phyloP scores from a whole-genome alignment of 139 green algal genomes.

The Tetratostichococcus sp. region DNA sequence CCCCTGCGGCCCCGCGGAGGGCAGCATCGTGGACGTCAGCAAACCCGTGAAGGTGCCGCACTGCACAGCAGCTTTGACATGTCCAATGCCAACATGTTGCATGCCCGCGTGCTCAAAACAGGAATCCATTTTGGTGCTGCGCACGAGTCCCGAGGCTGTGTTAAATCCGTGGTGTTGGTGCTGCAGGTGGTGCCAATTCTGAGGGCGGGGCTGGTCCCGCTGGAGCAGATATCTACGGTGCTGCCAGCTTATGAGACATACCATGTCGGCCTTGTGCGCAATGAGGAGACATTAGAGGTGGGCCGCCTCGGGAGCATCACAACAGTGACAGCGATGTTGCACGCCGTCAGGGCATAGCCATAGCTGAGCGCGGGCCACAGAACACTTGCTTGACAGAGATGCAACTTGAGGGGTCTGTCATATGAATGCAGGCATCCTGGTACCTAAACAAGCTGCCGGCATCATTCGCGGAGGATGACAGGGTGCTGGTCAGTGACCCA shows the following conservation, averaged over 20 bases:
- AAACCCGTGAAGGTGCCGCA: slow-evolving; percentile 73
- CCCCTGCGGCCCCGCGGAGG: slow-evolving; percentile 77
- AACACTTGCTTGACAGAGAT: too few species aligned
- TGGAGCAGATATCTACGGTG: slow-evolving; percentile 75
- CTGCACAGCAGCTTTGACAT: neutral
- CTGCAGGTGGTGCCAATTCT: slow-evolving; percentile 85
- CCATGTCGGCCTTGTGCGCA: slow-evolving; percentile 84
- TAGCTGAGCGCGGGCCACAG: too few species aligned
- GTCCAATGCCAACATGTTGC: too few species aligned
- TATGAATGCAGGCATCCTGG: slow-evolving; percentile 49
- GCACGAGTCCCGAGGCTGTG: too few species aligned
- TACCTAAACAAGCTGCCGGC: slow-evolving; percentile 96
- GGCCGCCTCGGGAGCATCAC: too few species aligned
- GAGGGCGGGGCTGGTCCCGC: slow-evolving; percentile 78
- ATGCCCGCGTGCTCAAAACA: too few species aligned
- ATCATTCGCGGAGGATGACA: slow-evolving; percentile 60
- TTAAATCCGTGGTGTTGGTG: too few species aligned
- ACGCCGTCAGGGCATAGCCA: too few species aligned
- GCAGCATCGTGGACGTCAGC: slow-evolving; percentile 72
- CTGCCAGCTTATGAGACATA: slow-evolving; percentile 77
- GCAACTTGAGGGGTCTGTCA: too few species aligned
- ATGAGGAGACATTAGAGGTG: slow-evolving; percentile 83
- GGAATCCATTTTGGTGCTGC: too few species aligned
- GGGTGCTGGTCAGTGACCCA: slow-evolving; percentile 77
- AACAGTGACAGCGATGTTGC: too few species aligned